A percentile compares a stretch with the other conserved stretches of the same genome.
These are phyloP conservation scores for Aspergillus bombycis DNA, from an alignment of 2,329 filamentous ascomycete genomes.

Conservation along the genomic window DNA sequence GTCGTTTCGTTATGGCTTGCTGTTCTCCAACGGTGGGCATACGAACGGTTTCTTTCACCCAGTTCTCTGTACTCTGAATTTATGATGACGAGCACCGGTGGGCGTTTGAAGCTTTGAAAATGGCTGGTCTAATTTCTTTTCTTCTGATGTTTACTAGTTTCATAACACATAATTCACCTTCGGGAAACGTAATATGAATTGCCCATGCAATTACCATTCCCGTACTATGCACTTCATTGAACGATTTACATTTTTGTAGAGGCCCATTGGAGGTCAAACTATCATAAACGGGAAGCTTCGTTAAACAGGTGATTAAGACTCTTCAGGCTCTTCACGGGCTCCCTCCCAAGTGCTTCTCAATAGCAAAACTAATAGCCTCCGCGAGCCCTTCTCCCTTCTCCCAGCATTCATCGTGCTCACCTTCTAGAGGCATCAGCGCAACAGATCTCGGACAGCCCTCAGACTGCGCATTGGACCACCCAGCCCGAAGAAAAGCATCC, in stretches of 20 bases:
- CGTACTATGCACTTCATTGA: not conserved
- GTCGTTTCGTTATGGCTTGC: slow-evolving; percentile 5
- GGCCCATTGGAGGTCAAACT: not conserved
- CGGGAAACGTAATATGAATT: not conserved
- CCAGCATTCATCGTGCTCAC: slow-evolving; percentile 49
- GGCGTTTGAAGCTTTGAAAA: slow-evolving; percentile 31
- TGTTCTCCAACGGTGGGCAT: slow-evolving; percentile 28
- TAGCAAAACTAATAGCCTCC: slow-evolving; percentile 36
- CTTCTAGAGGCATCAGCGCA: slow-evolving; percentile 41
- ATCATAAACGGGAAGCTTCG: not conserved
- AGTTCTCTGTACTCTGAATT: slow-evolving; percentile 34
- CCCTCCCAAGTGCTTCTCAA: slow-evolving; percentile 29
- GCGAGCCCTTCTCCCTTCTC: slow-evolving; percentile 44
- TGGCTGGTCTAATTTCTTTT: slow-evolving; percentile 27
- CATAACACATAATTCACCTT: slow-evolving; percentile 10
- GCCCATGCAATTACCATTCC: not conserved
- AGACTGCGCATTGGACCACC: slow-evolving; percentile 41
- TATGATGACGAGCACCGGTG: slow-evolving; percentile 27
- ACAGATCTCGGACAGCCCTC: slow-evolving; percentile 40
- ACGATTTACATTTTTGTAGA: not conserved
- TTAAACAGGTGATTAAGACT: not conserved
- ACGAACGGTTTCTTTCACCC: slow-evolving; percentile 28
- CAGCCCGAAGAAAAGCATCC: slow-evolving; percentile 55
- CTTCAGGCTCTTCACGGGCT: not conserved
- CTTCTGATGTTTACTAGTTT: slow-evolving; percentile 30